phyloP scores from a whole-genome alignment of 176 grass and related monocot species.

The Oryza coarctata region DNA sequence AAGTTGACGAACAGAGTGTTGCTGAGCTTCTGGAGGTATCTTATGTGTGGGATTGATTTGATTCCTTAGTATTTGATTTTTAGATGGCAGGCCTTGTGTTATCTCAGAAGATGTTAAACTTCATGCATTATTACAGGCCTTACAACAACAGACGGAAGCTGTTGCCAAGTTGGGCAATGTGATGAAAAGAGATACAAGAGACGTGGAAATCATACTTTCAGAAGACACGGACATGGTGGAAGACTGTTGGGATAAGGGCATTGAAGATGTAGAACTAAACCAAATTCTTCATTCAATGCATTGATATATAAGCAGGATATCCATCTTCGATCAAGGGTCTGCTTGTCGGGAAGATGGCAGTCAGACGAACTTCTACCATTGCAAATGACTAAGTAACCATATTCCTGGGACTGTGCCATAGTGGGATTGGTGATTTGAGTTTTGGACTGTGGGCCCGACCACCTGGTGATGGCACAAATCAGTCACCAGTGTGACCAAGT shows the following conservation, averaged over 20 bases:
- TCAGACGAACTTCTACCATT: background rate
- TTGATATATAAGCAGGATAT: slow-evolving; percentile 1
- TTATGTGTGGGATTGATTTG: background rate
- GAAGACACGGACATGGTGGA: slow-evolving; percentile 53
- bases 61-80: background rate
- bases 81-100: slow-evolving; percentile 7
- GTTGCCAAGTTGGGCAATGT: slow-evolving; percentile 88
- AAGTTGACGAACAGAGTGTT: slow-evolving; percentile 77
- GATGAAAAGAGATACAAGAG: slow-evolving; percentile 85
- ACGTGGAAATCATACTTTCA: slow-evolving; percentile 78
- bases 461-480: background rate
- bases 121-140: slow-evolving; percentile 45
- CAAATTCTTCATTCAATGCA: background rate
- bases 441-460: background rate
- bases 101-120: background rate
- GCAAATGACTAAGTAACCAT: background rate
- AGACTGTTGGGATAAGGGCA: slow-evolving; percentile 36
- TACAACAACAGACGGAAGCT: slow-evolving; percentile 88
- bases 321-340: background rate
- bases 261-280: slow-evolving; percentile 27
- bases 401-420: background rate
- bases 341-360: background rate
- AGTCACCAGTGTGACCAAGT: background rate
- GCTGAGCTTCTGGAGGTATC: slow-evolving; percentile 71
- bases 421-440: background rate